These are phyloP conservation scores for Ceratocystis eucalypticola DNA, from an alignment of 2,329 filamentous ascomycete species.

Conservation along the genomic window DNA sequence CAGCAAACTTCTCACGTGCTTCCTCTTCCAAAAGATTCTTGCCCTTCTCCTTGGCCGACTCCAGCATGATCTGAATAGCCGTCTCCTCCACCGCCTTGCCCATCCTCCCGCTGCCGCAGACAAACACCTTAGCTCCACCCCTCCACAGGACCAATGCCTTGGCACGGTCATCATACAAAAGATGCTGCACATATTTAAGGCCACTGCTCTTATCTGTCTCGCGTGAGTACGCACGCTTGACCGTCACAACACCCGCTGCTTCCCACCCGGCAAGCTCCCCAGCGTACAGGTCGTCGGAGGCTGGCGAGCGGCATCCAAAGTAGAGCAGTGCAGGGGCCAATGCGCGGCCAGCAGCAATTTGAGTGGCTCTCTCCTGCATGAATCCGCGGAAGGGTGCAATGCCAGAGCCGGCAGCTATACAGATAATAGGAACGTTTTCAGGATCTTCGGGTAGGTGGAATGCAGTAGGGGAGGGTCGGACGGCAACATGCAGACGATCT, in stretches of 20 bases:
- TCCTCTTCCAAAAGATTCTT: constrained; percentile 29
- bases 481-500: constrained; percentile 38
- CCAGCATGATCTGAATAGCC: constrained; percentile 27
- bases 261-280: constrained; percentile 48
- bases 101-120: constrained; percentile 47
- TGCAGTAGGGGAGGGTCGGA: constrained; percentile 30
- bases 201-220: constrained; percentile 32
- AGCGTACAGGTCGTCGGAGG: constrained; percentile 39
- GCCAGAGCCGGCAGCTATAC: constrained; percentile 40
- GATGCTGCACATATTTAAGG: constrained; percentile 36
- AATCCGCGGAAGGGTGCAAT: constrained; percentile 52
- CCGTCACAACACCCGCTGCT: constrained; percentile 42
- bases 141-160: constrained; percentile 30
- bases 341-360: constrained; percentile 35
- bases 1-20: constrained; percentile 36
- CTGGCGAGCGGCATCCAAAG: constrained; percentile 45
- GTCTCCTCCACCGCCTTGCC: constrained; percentile 35
- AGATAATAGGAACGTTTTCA: constrained; percentile 37
- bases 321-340: constrained; percentile 52
- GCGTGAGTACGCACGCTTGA: constrained; percentile 43
- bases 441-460: constrained; percentile 38
- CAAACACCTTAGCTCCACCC: constrained; percentile 42
- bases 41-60: constrained; percentile 24
- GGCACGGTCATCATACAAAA: constrained; percentile 28
- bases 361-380: constrained; percentile 45